phyloP scores from a whole-genome alignment of 148 eudicot genomes.

The Polygonum aviculare region DNA sequence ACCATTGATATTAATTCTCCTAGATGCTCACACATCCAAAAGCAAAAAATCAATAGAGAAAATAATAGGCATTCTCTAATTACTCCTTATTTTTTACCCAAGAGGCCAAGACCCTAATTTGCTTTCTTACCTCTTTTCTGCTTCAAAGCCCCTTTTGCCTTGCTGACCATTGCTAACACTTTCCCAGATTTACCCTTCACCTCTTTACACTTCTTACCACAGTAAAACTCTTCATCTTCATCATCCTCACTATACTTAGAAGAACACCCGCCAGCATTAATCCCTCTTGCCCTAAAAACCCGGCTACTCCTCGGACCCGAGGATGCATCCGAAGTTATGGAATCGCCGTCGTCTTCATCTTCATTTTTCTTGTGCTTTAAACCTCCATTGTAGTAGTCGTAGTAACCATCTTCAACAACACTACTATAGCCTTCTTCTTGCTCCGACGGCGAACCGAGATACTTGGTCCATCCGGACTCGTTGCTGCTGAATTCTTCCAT shows the following conservation, averaged over 20 bases:
- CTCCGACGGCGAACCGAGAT: constrained; percentile 38
- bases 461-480: constrained; percentile 86
- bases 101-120: neutral
- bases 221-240: constrained; percentile 1
- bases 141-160: constrained; percentile 27
- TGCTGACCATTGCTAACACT: constrained; percentile 6
- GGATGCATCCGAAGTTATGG: constrained; percentile 63
- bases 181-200: constrained; percentile 15
- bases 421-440: constrained; percentile 14
- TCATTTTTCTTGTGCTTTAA: constrained; percentile 15
- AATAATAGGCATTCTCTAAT: neutral
- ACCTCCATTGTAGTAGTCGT: constrained; percentile 7
- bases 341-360: constrained; percentile 58
- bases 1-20: neutral
- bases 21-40: neutral
- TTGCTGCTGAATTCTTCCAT: constrained; percentile 59
- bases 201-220: constrained; percentile 17
- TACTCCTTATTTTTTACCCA: neutral
- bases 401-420: constrained; percentile 15
- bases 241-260: constrained; percentile 1
- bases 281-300: neutral
- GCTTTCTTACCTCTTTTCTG: constrained; percentile 35
- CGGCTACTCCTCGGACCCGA: constrained; percentile 44
- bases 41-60: neutral
- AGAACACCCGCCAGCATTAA: constrained; percentile 3